These are phyloP conservation scores for Piper longum DNA, from an alignment of 164 flowering plant genomes.

Conservation along the genomic window DNA sequence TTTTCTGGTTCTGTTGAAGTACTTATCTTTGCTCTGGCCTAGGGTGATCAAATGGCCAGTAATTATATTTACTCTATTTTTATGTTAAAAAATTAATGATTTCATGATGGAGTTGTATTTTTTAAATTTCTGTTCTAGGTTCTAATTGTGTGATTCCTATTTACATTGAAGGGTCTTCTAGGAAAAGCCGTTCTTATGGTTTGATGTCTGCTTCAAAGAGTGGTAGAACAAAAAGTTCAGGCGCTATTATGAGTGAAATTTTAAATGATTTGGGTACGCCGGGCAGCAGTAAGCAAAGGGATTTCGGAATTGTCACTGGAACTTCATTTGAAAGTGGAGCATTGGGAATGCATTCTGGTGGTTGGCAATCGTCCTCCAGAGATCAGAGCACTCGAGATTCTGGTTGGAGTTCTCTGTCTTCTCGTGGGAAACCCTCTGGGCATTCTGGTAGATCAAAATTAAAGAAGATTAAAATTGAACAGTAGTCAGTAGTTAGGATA, in stretches of 20 bases:
- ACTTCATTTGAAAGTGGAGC: conserved; percentile 17
- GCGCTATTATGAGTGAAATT: conserved; percentile 7
- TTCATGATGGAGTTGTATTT: no score
- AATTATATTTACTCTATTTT: no score
- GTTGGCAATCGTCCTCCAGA: not conserved
- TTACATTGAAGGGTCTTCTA: conserved; percentile 2
- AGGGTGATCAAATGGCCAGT: no score
- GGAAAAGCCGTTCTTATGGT: conserved; percentile 8
- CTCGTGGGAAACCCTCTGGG: conserved; percentile 14
- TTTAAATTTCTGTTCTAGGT: no score
- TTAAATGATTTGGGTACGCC: conserved; percentile 12
- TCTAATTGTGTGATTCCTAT: not conserved
- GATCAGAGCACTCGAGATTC: conserved; percentile 23
- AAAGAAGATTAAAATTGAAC: conserved; percentile 9
- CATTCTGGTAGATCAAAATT: conserved; percentile 20
- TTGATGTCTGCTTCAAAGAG: conserved; percentile 20
- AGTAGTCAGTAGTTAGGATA: not conserved
- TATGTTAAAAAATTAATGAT: not conserved
- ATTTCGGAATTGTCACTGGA: conserved; percentile 9
- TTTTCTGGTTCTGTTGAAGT: not conserved
- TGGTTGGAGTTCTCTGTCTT: conserved; percentile 23
- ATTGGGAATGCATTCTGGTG: conserved; percentile 18
- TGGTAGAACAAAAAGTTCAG: conserved; percentile 11
- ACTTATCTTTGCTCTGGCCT: no score
- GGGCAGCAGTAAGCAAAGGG: conserved; percentile 25